Evolutionary conservation across 129 eudicot species (phyloP), one percentile per base, ranked within the genome.

Genomic region (Glebionis coronaria): DNA sequence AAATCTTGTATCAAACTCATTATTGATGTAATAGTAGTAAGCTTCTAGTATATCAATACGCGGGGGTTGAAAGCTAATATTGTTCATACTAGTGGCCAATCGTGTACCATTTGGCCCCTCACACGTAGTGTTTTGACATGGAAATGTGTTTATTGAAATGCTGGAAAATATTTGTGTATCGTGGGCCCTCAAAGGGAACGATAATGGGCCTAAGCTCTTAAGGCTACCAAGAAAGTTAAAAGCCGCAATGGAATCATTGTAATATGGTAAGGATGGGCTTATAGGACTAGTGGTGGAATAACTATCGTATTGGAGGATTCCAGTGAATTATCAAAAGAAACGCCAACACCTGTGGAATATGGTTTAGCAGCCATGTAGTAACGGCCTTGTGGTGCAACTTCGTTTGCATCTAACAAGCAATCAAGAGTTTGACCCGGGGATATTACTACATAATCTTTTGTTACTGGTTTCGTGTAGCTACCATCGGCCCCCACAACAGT

Each of bases 331-430:
- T n/a, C n/a, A n/a, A n/a, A n/a, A n/a, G n/a, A n/a, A n/a, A n/a
- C n/a, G n/a, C n/a, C n/a, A n/a, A n/a, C n/a, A n/a, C n/a, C n/a
- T n/a, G n/a, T n/a, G n/a, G n/a, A n/a, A n/a, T n/a, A n/a, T n/a
- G n/a, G n/a, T n/a, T n/a, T n/a, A n/a, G 88, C 82, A 0, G 88
- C 88, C 86, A 88, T 82, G 76, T 84, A 88, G 70, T 84, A 88
- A 12, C 25, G 45, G 2, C 49, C 46, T 0, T 55, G 12, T 1
- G 82, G 77, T 2, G 15, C 46, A 52, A 52, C 62, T 51, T 88
- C 84, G 62, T 84, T 75, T 31, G 88, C 78, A 3, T 74, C 68
- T 4, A 88, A 69, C 25, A 88, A 35, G 79, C 87, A 82, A 61
- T 84, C 95, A 45, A 84, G 70, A 14, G 91, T 82, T 16, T 88